Evolutionary conservation across 768 basidiomycete species (phyloP), one percentile per base, ranked within the genome.

Genomic region (Leccinum rimulosum): DNA sequence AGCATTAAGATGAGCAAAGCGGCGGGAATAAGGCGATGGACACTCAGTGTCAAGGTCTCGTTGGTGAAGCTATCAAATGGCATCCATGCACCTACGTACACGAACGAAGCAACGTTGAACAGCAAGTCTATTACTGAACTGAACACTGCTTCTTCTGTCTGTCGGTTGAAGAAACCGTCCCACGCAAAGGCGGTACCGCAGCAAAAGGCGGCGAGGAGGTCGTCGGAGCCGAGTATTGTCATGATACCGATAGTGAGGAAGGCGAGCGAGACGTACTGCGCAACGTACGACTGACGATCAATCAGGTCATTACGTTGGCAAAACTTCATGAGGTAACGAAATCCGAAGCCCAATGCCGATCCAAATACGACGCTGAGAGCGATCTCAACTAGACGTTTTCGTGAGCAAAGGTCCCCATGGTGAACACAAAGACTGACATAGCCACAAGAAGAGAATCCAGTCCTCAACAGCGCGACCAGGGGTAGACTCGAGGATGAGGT

Each of bases 31-130:
- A 99, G 80, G 30, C 95, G 79, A 91, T 94, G 93, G 10, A 91
- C 86, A 47, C 79, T 83, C 52, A 99, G 77, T 2, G 88, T 87
- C 64, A 89, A 77, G 47, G 75, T 77, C 9, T 76, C 74, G 69
- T 92, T 81, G 59, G 79, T 75, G 78, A 96, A 98, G 52, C 81
- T 80, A 68, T 81, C 72, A 74, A 99, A 98, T 1, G 97, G 97
- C 84, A 95, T 95, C 88, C 95, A 95, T 35, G 96, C 95, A 60
- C 97, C 97, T 61, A 98, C 89, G 69, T 90, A 98, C 53, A 98
- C 87, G 77, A 98, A 98, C 4, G 91, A 91, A 30, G 94, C 93
- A 61, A 94, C 84, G 76, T 98, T 98, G 84, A 97, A 96, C 58
- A 98, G 80, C 64, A 98, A 77, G 74, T 98, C 93, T 68, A 98